Conservation (phyloP, 2,329 filamentous ascomycete genomes). For the Nigrospora oryzae region DNA sequence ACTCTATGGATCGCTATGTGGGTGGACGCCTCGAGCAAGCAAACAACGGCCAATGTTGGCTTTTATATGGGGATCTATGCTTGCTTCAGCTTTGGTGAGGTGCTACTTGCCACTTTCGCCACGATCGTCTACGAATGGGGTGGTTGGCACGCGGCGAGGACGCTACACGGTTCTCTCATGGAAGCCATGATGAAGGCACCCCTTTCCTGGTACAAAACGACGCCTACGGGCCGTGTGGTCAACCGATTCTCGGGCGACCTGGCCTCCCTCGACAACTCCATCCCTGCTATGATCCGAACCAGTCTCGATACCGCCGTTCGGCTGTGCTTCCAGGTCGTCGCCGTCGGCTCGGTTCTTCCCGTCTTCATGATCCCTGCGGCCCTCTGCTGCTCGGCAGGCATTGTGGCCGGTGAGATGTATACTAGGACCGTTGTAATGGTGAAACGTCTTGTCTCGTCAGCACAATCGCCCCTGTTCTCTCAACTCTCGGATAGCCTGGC, state of each 20-base stretch:
- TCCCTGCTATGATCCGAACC: constrained; percentile 35
- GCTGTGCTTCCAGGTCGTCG: constrained; percentile 24
- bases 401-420: constrained; percentile 33
- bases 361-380: constrained; percentile 33
- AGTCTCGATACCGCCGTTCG: constrained; percentile 28
- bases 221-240: constrained; percentile 42
- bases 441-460: constrained; percentile 29
- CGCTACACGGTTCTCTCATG: constrained; percentile 44
- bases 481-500: constrained; percentile 46
- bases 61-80: constrained; percentile 48
- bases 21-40: constrained; percentile 41
- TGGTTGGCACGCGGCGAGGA: constrained; percentile 46
- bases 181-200: constrained; percentile 43
- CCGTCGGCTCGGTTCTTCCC: constrained; percentile 32
- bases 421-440: constrained; percentile 32
- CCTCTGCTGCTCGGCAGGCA: constrained; percentile 25
- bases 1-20: constrained; percentile 43
- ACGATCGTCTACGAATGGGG: constrained; percentile 44
- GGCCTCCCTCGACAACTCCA: constrained; percentile 40
- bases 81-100: constrained; percentile 32
- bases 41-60: constrained; percentile 31
- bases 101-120: constrained; percentile 30
- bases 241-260: constrained; percentile 51
- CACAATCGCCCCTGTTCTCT: constrained; percentile 45
- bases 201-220: constrained; percentile 47